Evolutionary conservation across 2,329 filamentous ascomycete species (phyloP).

Genomic region (Fusarium avenaceum): DNA sequence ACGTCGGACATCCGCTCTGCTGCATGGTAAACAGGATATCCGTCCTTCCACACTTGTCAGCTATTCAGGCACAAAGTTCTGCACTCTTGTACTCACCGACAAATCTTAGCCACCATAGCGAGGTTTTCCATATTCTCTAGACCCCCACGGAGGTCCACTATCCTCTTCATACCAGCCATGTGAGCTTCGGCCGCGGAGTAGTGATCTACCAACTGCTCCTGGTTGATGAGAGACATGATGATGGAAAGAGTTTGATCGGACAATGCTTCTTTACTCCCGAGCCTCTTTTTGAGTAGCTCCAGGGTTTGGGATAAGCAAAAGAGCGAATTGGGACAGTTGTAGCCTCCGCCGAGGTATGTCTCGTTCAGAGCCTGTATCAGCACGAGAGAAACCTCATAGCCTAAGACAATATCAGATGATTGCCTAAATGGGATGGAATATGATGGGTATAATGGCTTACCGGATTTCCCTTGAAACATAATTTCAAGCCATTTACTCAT

Average conservation of each 20-base stretch:
- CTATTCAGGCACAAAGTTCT: accelerated
- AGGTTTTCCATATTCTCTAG: neutral
- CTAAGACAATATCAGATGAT: accelerated
- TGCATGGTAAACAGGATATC: slow-evolving; percentile 20
- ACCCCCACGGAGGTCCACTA: slow-evolving; percentile 15
- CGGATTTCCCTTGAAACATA: slow-evolving; percentile 7
- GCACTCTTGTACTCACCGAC: slow-evolving; percentile 1
- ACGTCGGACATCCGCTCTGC: neutral
- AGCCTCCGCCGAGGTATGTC: slow-evolving; percentile 14
- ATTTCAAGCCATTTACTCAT: slow-evolving; percentile 18
- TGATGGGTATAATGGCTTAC: neutral
- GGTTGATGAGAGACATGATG: slow-evolving; percentile 11
- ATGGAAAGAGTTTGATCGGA: slow-evolving; percentile 7
- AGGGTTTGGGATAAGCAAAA: slow-evolving; percentile 17
- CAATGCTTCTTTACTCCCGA: neutral
- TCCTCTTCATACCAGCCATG: slow-evolving; percentile 1
- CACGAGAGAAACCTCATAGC: slow-evolving; percentile 2
- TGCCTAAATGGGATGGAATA: accelerated
- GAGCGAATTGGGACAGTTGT: neutral
- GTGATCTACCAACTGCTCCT: slow-evolving; percentile 8
- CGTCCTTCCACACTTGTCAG: neutral
- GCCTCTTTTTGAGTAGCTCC: neutral
- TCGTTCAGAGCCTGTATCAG: slow-evolving; percentile 23
- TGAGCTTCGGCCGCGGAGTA: slow-evolving; percentile 8
- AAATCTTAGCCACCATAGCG: neutral